Evolutionary conservation across 2,329 filamentous ascomycete species (phyloP), one percentile per base, ranked within the genome.

Genomic region (Fusarium chaquense): DNA sequence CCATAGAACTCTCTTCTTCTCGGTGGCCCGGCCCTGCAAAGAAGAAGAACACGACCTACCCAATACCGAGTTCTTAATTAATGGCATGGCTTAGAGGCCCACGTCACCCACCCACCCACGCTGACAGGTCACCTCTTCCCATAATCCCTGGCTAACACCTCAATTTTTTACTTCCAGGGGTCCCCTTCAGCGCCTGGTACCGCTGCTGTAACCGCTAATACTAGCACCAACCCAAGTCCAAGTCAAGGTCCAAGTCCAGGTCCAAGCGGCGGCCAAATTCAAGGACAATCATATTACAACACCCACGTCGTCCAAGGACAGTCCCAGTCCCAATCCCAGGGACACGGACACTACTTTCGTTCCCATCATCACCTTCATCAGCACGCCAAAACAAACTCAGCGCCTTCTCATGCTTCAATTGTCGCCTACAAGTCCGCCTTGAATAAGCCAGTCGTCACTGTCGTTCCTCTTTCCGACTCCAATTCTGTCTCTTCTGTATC

Each of bases 41-140:
- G 18, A 28, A 44, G 28, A 45, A 45, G 20, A 46, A 30, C 43
- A 40, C 36, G 36, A 22, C 36, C 18, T n/a, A 15, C 32, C 11
- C 11, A 8, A 16, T 35, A 40, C 36, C 11, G 36, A 13, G 36
- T 40, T 40, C 36, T n/a, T 40, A 40, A 22, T 40, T 40, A 40
- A 71, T 71, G 64, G 66, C 54, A 71, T 71, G 64, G 66, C 54
- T 70, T 61, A 70, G 68, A 60, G 70, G 72, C 72, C 70, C 72
- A 74, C 70, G 72, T 73, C 72, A 74, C 71, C 72, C 72, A 69
- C 72, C 67, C 62, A 58, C 57, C 67, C 58, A 62, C 65, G 57
- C 70, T 74, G 72, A 74, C 72, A 74, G 69, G 68, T 62, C 66
- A 61, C 41, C 54, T 64, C 52, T 38, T 52, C 11, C 28, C 36